These are phyloP conservation scores for Pleurotus tuber-regium DNA, from an alignment of 768 basidiomycete species.

Conservation along the genomic window DNA sequence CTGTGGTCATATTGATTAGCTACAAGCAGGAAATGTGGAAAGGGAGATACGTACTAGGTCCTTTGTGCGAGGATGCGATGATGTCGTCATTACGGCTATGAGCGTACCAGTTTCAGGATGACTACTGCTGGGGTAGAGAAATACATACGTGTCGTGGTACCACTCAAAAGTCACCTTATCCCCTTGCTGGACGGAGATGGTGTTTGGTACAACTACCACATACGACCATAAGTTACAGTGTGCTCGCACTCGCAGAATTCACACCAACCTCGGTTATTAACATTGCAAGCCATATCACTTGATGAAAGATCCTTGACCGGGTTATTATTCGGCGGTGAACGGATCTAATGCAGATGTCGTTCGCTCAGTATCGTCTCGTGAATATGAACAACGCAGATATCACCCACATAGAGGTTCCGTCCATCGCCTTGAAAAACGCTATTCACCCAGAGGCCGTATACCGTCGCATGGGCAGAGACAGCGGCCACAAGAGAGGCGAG, in stretches of 20 bases:
- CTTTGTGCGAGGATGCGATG: constrained; percentile 32
- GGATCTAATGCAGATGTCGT: constrained; percentile 22
- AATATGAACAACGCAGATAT: background rate
- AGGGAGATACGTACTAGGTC: constrained; percentile 22
- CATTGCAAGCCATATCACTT: constrained; percentile 29
- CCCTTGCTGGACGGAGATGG: constrained; percentile 27
- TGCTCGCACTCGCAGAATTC: background rate
- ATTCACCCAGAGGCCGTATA: constrained; percentile 37
- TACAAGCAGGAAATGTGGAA: background rate
- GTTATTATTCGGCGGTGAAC: constrained; percentile 34
- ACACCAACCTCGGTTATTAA: constrained; percentile 26
- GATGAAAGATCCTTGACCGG: constrained; percentile 34
- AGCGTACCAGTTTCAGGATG: background rate
- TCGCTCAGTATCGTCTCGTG: background rate
- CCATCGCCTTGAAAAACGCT: constrained; percentile 34
- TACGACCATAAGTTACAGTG: no score
- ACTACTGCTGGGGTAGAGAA: background rate
- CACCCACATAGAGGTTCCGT: constrained; percentile 26
- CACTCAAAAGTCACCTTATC: constrained; percentile 34
- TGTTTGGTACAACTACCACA: constrained; percentile 27
- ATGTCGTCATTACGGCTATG: constrained; percentile 34
- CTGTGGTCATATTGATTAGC: constrained; percentile 12
- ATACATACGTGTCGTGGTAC: constrained; percentile 28
- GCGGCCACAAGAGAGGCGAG: constrained; percentile 17
- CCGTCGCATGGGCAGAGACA: constrained; percentile 28